Evolutionary conservation across 2,329 filamentous ascomycete genomes (phyloP), one percentile per base, ranked within the genome.

Genomic region (Alternaria consortialis): DNA sequence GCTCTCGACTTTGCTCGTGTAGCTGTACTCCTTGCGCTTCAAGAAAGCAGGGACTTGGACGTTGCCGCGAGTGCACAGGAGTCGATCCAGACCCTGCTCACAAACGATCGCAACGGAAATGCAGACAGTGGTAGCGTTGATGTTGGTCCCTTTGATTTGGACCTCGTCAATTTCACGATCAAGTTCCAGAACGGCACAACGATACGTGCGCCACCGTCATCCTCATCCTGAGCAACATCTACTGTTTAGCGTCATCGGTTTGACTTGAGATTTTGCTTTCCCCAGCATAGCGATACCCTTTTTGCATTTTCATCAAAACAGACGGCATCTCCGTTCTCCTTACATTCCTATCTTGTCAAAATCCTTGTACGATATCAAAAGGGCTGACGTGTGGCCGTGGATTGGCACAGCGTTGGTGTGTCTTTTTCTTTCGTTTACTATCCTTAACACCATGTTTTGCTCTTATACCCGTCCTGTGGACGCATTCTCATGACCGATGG

Each of bases 1-100:
- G 73, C 76, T 1, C 61, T 83, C 27, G 80, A 83, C 62, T 84
- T 84, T 64, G 82, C 82, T 2, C 78, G 81, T 23, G 66, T 81
- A 15, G 78, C 79, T 13, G 79, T 84, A 13, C 76, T 84, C 5
- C 78, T 82, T 37, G 75, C 83, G 12, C 70, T 84, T 13, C 81
- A 84, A 62, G 74, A 79, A 29, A 77, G 77, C 7, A 72, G 75
- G 5, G 69, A 77, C 32, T 60, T 84, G 2, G 70, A 80, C 46
- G 68, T 67, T 4, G 82, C 82, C 0, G 79, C 79, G 6, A 77
- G 65, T 11, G 83, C 82, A 34, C 82, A 84, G 58, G 76, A 79
- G 42, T 74, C 74, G 7, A 69, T 84, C 29, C 79, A 82, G 57
- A 66, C 72, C 48, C 76, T 79, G n/a, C 65, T 78, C 5, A 73